Percentiles rank a stretch among this genome's conserved stretches.
These are phyloP conservation scores for Chamaecrista fasciculata DNA, from an alignment of 306 rosid species.

Conservation along the genomic window DNA sequence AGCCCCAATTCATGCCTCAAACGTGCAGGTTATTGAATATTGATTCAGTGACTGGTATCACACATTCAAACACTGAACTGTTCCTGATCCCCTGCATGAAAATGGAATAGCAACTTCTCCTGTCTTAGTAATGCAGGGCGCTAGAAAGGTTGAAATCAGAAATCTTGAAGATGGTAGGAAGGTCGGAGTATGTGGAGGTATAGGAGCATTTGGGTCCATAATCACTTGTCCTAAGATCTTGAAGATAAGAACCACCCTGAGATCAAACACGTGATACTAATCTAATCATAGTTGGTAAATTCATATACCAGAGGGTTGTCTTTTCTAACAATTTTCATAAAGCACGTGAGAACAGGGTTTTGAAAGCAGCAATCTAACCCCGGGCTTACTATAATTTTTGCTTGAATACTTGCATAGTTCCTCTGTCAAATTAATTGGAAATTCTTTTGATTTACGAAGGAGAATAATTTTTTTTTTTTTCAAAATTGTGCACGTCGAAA, in stretches of 20 bases:
- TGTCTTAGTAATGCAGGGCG: conserved; percentile 44
- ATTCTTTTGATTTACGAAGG: background rate
- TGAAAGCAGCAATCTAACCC: background rate
- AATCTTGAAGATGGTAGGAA: conserved; percentile 87
- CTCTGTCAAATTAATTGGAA: background rate
- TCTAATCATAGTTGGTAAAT: too few relatives aligned
- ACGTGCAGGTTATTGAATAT: conserved; percentile 70
- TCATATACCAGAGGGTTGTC: too few relatives aligned
- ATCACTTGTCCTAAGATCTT: conserved; percentile 85
- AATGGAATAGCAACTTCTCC: background rate
- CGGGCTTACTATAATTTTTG: background rate
- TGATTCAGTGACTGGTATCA: conserved; percentile 72
- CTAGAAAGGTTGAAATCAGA: conserved; percentile 68
- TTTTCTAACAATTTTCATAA: too few relatives aligned
- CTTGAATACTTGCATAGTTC: background rate
- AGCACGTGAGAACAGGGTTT: background rate
- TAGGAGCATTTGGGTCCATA: conserved; percentile 75
- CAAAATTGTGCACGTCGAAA: background rate
- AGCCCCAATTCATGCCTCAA: conserved; percentile 89
- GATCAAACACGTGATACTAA: too few relatives aligned
- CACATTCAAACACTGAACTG: background rate
- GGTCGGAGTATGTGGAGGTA: conserved; percentile 79
- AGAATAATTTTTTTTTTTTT: background rate
- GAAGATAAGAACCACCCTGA: conserved; percentile 71
- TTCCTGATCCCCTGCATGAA: background rate